Base-by-base conservation (phyloP, 768 basidiomycete species). In the Royoungia palumana region DNA sequence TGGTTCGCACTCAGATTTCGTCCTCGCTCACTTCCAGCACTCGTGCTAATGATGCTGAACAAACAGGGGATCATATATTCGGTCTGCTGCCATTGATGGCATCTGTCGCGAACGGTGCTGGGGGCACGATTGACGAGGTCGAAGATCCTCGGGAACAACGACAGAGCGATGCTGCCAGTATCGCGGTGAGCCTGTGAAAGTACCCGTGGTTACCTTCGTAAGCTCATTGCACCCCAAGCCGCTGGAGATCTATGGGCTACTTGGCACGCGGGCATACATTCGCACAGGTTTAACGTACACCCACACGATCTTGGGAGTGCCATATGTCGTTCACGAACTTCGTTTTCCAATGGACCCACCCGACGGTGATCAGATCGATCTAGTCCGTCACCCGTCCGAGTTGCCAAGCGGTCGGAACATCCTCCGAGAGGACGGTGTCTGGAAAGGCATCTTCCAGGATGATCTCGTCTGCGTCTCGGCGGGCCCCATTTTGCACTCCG, bases 291-390 rank as follows among this genome's bases (percentile, higher is more conserved):
- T 94, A 42, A 64, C 67, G 20, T 83, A 83, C 59, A 88, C 90
- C 1, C 74, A 89, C 58, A 84, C 87, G 8, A 70, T 79, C 17
- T 74, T 93, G 21, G 79, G 77, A 10, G 65, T 70, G 1, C 77
- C 83, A 3, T 94, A 88, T 59, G 78, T 88, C 44, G 87, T 94
- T 21, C 90, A 94, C 66, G 92, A 94, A 64, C 73, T 94, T 14
- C 81, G 84, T 17, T 77, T 79, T 43, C 75, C 78, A 11, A 68
- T 72, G 19, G 89, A 93, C 62, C 75, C 81, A 2, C 65, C 69
- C 20, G 59, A 61, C 17, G 79, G 75, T n/a, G 81, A 82, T 56
- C 65, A 65, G 54, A 78, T 75, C 7, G 53, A 65, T 19, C 62
- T 86, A 11, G 64, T 78, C 35, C 73, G 59, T 41, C 78, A 77